Percentiles rank a stretch among this genome's conserved stretches.
Evolutionary conservation across 2,329 filamentous ascomycete species (phyloP).

Genomic region (Aspergillus versicolor): DNA sequence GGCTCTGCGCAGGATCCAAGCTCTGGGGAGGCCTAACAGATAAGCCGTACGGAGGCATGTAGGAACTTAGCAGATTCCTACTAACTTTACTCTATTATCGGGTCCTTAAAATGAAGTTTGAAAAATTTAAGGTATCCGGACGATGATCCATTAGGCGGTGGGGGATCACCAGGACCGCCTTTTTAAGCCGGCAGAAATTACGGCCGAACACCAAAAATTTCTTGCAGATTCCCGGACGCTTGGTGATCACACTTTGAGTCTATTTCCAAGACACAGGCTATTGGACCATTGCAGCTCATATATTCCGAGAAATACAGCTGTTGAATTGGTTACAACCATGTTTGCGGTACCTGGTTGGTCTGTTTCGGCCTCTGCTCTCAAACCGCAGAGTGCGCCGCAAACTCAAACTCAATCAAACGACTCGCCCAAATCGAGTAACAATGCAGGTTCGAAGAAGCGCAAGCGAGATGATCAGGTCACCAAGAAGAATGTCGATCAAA

Average conservation of each 20-base stretch:
- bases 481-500: slow-evolving; percentile 68
- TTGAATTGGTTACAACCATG: slow-evolving; percentile 49
- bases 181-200: slow-evolving; percentile 1
- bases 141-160: background rate
- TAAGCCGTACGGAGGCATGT: background rate
- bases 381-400: slow-evolving; percentile 63
- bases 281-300: background rate
- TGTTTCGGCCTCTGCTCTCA: slow-evolving; percentile 69
- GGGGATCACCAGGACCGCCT: background rate
- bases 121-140: background rate
- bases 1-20: background rate
- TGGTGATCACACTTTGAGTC: background rate
- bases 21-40: background rate
- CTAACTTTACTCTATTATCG: background rate
- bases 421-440: slow-evolving; percentile 16
- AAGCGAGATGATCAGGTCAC: slow-evolving; percentile 56
- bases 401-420: slow-evolving; percentile 56
- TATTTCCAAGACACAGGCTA: background rate
- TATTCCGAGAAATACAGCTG: too few species aligned
- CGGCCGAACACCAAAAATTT: slow-evolving; percentile 2
- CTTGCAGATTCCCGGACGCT: background rate
- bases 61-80: background rate
- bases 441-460: slow-evolving; percentile 51
- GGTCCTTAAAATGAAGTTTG: background rate
- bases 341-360: slow-evolving; percentile 95